phyloP scores from a whole-genome alignment of 192 early-diverging fungal species.

The Linnemannia hyalina region DNA sequence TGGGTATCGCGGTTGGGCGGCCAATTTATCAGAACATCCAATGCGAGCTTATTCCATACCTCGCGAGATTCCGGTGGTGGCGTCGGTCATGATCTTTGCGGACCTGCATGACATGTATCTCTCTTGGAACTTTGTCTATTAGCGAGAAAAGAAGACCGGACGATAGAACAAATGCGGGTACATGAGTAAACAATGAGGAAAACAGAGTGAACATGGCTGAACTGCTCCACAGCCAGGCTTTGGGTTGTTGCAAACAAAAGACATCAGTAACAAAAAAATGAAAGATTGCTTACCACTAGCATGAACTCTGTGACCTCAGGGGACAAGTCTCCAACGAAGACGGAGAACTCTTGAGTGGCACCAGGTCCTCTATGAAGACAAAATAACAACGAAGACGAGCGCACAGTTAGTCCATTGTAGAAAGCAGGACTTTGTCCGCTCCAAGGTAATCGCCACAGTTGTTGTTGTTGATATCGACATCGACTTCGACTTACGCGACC shows the following conservation, averaged over 20 bases:
- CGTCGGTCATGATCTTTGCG: conserved; percentile 95
- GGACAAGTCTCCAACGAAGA: conserved; percentile 97
- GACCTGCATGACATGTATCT: conserved; percentile 89
- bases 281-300: conserved; percentile 70
- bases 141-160: conserved; percentile 8
- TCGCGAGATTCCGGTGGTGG: conserved; percentile 82
- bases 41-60: conserved; percentile 39
- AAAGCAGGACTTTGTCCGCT: not conserved
- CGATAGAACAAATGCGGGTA: not conserved
- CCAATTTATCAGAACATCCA: not conserved
- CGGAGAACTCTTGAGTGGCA: conserved; percentile 83
- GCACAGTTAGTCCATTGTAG: not conserved
- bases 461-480: not conserved
- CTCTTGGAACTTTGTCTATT: conserved; percentile 83
- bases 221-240: not conserved
- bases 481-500: conserved; percentile 58
- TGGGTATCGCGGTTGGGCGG: not conserved
- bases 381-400: conserved; percentile 10
- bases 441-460: not conserved
- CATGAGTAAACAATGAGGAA: not conserved
- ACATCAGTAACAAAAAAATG: not conserved
- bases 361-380: conserved; percentile 62
- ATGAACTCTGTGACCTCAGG: conserved; percentile 90
- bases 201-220: not conserved
- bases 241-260: not conserved